These are phyloP conservation scores for Talaromyces amestolkiae DNA, from an alignment of 2,329 filamentous ascomycete genomes.

Conservation along the genomic window DNA sequence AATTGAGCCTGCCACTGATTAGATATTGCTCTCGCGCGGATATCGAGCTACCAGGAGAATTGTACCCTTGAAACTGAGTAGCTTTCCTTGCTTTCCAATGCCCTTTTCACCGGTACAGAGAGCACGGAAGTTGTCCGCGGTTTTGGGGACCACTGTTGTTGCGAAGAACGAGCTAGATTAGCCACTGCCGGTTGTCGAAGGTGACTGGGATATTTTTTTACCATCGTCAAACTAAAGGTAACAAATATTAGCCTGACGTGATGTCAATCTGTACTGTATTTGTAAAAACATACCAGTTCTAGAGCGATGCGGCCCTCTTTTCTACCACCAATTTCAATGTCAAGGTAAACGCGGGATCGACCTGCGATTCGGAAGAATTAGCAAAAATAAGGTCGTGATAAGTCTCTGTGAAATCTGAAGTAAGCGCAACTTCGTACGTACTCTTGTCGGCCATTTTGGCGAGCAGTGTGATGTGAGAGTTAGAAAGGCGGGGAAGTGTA, in stretches of 20 bases:
- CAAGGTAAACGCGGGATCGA: conserved; percentile 86
- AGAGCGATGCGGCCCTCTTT: conserved; percentile 77
- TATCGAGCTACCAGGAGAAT: no score
- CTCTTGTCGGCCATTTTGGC: conserved; percentile 14
- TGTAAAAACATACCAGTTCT: conserved; percentile 64
- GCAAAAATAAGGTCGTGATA: not conserved
- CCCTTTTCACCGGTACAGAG: conserved; percentile 96
- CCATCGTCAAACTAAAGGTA: conserved; percentile 49
- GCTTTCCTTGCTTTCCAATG: conserved; percentile 73
- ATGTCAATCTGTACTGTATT: not conserved
- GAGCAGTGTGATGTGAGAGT: not conserved
- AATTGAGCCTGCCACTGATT: conserved; percentile 58
- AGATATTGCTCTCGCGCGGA: not conserved
- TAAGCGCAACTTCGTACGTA: not conserved
- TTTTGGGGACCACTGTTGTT: conserved; percentile 75
- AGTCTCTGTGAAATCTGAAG: no score
- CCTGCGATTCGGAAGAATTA: conserved; percentile 32
- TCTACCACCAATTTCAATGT: conserved; percentile 76
- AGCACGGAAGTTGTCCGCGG: conserved; percentile 91
- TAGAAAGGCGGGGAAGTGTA: not conserved
- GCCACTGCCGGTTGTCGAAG: not conserved
- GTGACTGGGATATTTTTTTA: conserved; percentile 28
- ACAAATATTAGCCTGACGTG: not conserved
- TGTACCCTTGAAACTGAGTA: conserved; percentile 79
- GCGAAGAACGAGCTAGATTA: conserved; percentile 1